Evolutionary conservation across 495 filamentous ascomycete genomes (phyloP).

Genomic region (Sabuloglossum arenarium): DNA sequence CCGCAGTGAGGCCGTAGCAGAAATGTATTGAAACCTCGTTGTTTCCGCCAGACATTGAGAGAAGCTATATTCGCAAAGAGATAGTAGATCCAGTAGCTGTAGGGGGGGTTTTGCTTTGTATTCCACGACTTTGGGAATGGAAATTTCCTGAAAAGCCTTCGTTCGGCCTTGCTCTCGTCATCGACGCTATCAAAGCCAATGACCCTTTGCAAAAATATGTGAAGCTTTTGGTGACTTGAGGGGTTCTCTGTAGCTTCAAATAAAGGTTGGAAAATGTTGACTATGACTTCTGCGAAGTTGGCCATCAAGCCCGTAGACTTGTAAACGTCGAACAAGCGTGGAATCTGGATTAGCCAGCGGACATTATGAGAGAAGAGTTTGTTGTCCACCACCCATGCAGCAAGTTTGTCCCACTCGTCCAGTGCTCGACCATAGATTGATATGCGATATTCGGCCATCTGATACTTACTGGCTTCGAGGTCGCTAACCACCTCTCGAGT

Average conservation of each 20-base stretch:
- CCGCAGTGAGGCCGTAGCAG: conserved; percentile 86
- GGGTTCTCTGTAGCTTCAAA: conserved; percentile 91
- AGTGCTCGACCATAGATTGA: conserved; percentile 84
- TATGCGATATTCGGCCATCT: conserved; percentile 98
- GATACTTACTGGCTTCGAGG: conserved; percentile 95
- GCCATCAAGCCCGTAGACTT: conserved; percentile 71
- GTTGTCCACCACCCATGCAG: conserved; percentile 97
- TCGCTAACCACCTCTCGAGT: conserved; percentile 97
- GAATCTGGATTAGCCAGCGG: conserved; percentile 91
- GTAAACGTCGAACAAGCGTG: conserved; percentile 88
- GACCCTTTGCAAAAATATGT: conserved; percentile 85
- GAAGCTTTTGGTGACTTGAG: conserved; percentile 69
- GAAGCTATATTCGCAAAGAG: conserved; percentile 87
- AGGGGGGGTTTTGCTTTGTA: conserved; percentile 86
- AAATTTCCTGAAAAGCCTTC: conserved; percentile 80
- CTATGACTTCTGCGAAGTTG: conserved; percentile 74
- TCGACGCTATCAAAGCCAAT: conserved; percentile 96
- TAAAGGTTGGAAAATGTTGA: conserved; percentile 80
- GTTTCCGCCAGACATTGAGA: conserved; percentile 77
- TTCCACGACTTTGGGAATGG: conserved; percentile 76
- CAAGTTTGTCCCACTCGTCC: conserved; percentile 95
- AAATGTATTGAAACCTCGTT: conserved; percentile 89
- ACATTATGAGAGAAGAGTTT: conserved; percentile 95
- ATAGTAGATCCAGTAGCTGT: conserved; percentile 98
- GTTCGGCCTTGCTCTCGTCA: conserved; percentile 91